These are phyloP conservation scores for Triticum turgidum DNA, from an alignment of 176 grass and related monocot genomes.

Conservation along the genomic window DNA sequence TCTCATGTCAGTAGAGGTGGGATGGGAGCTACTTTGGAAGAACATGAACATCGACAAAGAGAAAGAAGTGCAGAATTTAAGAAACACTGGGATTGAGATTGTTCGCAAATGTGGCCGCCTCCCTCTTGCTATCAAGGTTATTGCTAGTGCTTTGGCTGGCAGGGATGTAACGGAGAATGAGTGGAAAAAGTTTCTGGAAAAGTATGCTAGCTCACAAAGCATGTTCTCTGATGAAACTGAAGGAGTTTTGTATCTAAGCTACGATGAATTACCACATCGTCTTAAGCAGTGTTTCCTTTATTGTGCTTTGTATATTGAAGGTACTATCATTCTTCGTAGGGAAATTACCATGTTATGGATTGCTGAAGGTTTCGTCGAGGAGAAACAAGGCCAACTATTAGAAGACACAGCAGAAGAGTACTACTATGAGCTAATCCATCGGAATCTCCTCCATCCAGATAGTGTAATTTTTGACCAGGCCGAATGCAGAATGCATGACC, in stretches of 20 bases:
- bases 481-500: constrained; percentile 9
- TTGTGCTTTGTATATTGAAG: constrained; percentile 33
- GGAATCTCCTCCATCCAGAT: constrained; percentile 26
- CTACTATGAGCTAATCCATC: constrained; percentile 17
- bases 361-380: constrained; percentile 34
- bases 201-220: too few relatives aligned
- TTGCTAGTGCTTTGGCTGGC: too few relatives aligned
- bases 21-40: constrained; percentile 39
- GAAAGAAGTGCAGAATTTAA: too few relatives aligned
- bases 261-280: constrained; percentile 24
- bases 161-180: too few relatives aligned
- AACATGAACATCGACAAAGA: too few relatives aligned
- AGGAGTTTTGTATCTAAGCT: constrained; percentile 2
- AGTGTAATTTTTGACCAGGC: not conserved
- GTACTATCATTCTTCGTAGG: not conserved
- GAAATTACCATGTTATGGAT: not conserved
- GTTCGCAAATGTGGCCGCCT: too few relatives aligned
- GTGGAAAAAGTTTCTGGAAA: too few relatives aligned
- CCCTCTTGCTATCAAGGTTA: too few relatives aligned
- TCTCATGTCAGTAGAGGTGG: not conserved
- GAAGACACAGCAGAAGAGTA: constrained; percentile 37
- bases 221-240: too few relatives aligned
- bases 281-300: constrained; percentile 40
- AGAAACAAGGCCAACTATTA: not conserved
- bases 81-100: too few relatives aligned